Conservation (phyloP, 768 basidiomycete genomes). For the Hericium erinaceus region DNA sequence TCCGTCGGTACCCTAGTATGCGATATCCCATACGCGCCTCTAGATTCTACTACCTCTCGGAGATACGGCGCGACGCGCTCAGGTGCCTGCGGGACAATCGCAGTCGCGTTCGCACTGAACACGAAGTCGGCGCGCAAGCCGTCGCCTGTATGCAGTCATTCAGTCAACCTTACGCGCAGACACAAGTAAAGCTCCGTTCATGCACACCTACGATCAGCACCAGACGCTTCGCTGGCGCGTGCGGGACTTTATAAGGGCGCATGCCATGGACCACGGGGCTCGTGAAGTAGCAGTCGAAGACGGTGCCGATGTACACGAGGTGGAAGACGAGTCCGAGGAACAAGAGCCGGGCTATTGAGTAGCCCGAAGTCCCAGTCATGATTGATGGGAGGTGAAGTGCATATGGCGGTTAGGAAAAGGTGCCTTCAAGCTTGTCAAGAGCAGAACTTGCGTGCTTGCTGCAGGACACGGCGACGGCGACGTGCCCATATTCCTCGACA, state of each 20-base stretch:
- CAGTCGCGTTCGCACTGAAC: constrained; percentile 55
- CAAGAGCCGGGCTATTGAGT: constrained; percentile 31
- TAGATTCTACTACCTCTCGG: constrained; percentile 50
- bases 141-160: constrained; percentile 43
- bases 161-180: background rate
- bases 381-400: background rate
- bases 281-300: constrained; percentile 85
- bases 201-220: constrained; percentile 70
- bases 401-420: background rate
- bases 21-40: constrained; percentile 76
- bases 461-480: too few species aligned
- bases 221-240: constrained; percentile 56
- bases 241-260: constrained; percentile 38
- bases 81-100: constrained; percentile 38
- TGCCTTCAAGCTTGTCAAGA: background rate
- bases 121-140: constrained; percentile 78
- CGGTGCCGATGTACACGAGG: constrained; percentile 57
- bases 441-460: background rate
- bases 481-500: too few species aligned
- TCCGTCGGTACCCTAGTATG: constrained; percentile 87
- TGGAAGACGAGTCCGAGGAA: constrained; percentile 69
- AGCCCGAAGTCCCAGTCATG: constrained; percentile 6
- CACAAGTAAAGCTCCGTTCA: background rate
- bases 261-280: constrained; percentile 77
- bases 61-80: constrained; percentile 67